phyloP scores from a whole-genome alignment of 805 yeast genomes.

The Schwanniomyces yamadae region DNA sequence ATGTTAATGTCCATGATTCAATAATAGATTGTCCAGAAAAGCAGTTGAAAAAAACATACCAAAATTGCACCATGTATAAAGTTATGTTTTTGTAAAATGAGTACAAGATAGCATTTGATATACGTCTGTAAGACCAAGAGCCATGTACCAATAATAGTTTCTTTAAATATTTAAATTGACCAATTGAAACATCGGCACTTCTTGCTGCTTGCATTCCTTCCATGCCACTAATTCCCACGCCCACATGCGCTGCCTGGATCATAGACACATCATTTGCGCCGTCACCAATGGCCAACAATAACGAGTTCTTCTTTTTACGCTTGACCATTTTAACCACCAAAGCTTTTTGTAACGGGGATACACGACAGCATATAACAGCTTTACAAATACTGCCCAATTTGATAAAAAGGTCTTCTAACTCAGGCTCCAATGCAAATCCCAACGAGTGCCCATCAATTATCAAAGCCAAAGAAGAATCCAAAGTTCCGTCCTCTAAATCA shows the following conservation, averaged over 20 bases:
- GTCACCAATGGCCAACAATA: conserved; percentile 91
- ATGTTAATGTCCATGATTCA: conserved; percentile 97
- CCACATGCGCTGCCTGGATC: conserved; percentile 99
- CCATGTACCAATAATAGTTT: conserved; percentile 92
- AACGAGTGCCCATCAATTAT: conserved; percentile 94
- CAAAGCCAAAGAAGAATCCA: conserved; percentile 73
- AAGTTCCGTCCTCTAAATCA: conserved; percentile 57
- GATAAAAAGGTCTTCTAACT: conserved; percentile 72
- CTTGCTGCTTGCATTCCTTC: conserved; percentile 99
- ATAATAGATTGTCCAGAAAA: conserved; percentile 94
- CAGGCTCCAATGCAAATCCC: conserved; percentile 79
- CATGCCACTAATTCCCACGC: conserved; percentile 98
- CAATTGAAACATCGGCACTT: conserved; percentile 95
- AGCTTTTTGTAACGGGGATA: conserved; percentile 96
- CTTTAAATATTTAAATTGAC: conserved; percentile 85
- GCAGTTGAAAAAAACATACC: conserved; percentile 92
- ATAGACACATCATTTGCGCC: conserved; percentile 99
- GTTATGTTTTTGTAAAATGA: conserved; percentile 96
- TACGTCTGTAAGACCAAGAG: conserved; percentile 95
- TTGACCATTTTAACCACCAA: conserved; percentile 93
- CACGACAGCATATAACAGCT: conserved; percentile 97
- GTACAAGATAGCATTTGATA: conserved; percentile 87
- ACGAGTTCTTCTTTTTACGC: conserved; percentile 64
- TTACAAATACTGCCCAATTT: conserved; percentile 83
- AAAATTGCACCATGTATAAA: conserved; percentile 95